A percentile compares a stretch with the other conserved stretches of the same genome.
phyloP scores from a whole-genome alignment of 306 rosid species.

The Quercus mongolica region DNA sequence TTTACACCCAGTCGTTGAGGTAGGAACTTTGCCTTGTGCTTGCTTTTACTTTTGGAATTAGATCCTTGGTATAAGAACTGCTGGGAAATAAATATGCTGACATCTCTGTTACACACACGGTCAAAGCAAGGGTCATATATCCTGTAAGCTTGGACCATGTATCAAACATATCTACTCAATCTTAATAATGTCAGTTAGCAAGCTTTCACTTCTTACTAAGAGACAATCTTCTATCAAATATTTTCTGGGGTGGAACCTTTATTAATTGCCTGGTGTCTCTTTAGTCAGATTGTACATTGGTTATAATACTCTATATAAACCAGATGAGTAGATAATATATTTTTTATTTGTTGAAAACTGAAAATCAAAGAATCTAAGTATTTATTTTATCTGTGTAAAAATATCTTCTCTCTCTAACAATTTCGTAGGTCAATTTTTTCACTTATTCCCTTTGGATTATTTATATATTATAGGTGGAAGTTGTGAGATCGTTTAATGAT shows the following conservation, averaged over 20 bases:
- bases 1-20: neutral
- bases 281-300: neutral
- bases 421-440: slow-evolving; percentile 19
- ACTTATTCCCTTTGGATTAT: slow-evolving; percentile 22
- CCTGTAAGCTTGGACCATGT: neutral
- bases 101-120: neutral
- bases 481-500: slow-evolving; percentile 81
- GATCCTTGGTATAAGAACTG: neutral
- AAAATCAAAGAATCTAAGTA: neutral
- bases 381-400: slow-evolving; percentile 7
- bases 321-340: neutral
- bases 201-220: neutral
- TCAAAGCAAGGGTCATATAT: neutral
- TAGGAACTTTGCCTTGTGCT: neutral
- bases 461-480: slow-evolving; percentile 68
- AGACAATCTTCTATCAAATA: neutral
- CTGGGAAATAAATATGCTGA: neutral
- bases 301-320: neutral
- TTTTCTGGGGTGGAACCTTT: neutral
- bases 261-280: neutral
- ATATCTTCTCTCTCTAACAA: neutral
- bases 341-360: neutral
- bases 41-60: neutral
- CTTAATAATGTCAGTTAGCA: neutral
- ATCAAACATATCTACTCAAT: neutral